Base-by-base conservation (phyloP, 1,284 basidiomycete species). In the Trametes hirsuta region DNA sequence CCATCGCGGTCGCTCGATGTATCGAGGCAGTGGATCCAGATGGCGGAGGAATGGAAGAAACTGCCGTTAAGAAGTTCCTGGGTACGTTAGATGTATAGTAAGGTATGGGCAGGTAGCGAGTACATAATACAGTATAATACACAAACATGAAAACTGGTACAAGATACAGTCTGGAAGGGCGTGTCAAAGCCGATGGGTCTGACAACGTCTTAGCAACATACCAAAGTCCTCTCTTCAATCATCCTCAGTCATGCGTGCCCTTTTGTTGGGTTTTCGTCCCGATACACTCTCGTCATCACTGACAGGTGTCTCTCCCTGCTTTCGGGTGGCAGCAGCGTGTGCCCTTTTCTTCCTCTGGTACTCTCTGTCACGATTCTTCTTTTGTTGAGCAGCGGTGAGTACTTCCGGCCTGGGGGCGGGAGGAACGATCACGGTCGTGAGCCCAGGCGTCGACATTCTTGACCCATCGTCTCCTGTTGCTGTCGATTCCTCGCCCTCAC, bases 1-100 rank as follows among this genome's bases (percentile, higher is more conserved):
- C 84, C 10, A 88, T 94, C 53, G 84, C 84, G 3, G 78, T 87
- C 34, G 74, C 81, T 50, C 82, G 89, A 48, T 91, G 88, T 71
- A 87, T 93, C 24, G 86, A 91, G 68, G 84, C 82, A 18, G 86
- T 82, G 11, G 91, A 93, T 72, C 84, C 88, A 15, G 88, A 90
- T 39, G 74, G 73, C 53, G 85, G 85, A 4, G 82, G 80, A 14
- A 69, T 76, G 80, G 81, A 84, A 57, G 82, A 84, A 65, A 71
- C 57, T 39, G 79, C 68, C 8, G 68, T 88, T 47, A 84, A 84
- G 69, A 75, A 75, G 62, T 80, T 91, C 58, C 70, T 90, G 44
- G 70, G 75, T 64, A 80, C 79, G 59, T 71, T 90, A 63, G 86
- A 88, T 69, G 64, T 84, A 72, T 88, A 74, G 75, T 57, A 54